phyloP scores from a whole-genome alignment of 768 basidiomycete species.

The Tephrocybe sp. region DNA sequence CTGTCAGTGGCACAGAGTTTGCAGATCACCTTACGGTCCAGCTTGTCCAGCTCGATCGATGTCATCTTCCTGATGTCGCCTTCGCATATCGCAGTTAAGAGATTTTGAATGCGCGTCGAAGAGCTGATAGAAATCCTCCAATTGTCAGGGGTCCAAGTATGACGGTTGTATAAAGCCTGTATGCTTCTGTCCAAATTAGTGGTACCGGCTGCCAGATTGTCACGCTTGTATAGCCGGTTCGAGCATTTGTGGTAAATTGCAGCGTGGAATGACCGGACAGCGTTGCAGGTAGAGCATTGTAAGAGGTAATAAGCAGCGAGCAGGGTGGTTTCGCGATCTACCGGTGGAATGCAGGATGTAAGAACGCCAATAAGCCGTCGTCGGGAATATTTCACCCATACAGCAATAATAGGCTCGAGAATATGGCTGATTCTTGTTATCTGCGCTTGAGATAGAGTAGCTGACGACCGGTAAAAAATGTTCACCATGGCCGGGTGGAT shows the following conservation, averaged over 20 bases:
- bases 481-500: not conserved
- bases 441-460: not conserved
- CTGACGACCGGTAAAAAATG: not conserved
- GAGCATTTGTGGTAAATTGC: not conserved
- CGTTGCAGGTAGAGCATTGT: not conserved
- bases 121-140: not conserved
- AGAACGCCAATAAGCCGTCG: not conserved
- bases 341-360: not conserved
- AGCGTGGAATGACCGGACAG: not conserved
- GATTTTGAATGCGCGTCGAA: constrained; percentile 1
- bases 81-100: not conserved
- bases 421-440: not conserved
- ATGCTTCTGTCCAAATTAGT: not conserved
- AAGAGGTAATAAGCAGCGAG: not conserved
- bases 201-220: too few relatives aligned
- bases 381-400: not conserved
- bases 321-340: not conserved
- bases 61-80: constrained; percentile 4
- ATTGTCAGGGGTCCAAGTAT: not conserved
- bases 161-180: not conserved
- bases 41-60: not conserved
- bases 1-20: not conserved
- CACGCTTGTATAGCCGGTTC: not conserved
- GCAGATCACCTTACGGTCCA: constrained; percentile 6
- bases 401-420: not conserved